Evolutionary conservation across 2,329 filamentous ascomycete species (phyloP), one percentile per base, ranked within the genome.

Genomic region (Orbilia quercus): DNA sequence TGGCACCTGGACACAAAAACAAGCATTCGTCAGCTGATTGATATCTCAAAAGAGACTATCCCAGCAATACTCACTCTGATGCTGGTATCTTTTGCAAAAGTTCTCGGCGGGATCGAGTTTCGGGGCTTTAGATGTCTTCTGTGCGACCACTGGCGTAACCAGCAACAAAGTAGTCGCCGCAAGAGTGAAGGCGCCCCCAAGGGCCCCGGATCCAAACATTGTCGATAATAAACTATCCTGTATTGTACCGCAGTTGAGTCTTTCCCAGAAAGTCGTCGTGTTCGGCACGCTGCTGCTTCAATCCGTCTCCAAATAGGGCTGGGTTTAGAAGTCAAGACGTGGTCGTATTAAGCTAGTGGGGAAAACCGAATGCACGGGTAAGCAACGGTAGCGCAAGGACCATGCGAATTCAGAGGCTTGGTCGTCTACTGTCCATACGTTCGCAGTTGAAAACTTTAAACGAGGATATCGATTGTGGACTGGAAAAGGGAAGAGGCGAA

Each of bases 81-180:
- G 67, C 38, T 72, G 67, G 38, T 72, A 72, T 54, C 67, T 40
- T 53, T 72, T 72, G 31, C 67, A 72, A 23, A 72, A 72, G 36
- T 72, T 72, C 18, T 42, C 40, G 4, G 34, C 67, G 1, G 67
- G 67, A 38, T 72, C 67, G 16, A 72, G 18, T 36, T 72, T 60
- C 20, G 67, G 67, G 12, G 18, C 36, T 28, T 60, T 65, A 1
- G 44, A 51, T 16, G 59, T 59, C 34, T 42, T 47, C 40, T 63
- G 57, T 50, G 53, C 38, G 42, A 48, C 38, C 42, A 34, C 58
- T 28, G 67, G 59, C 51, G 53, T n/a, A 55, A 72, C 59, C 36
- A 65, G 38, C 47, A 72, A 45, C 40, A 59, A 72, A 65, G 67
- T 38, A 53, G 67, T 65, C 59, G 67, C 48, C 53, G 48, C 45